Evolutionary conservation across 495 filamentous ascomycete genomes (phyloP), one percentile per base, ranked within the genome.

Genomic region (Opeltia flavorubescens): DNA sequence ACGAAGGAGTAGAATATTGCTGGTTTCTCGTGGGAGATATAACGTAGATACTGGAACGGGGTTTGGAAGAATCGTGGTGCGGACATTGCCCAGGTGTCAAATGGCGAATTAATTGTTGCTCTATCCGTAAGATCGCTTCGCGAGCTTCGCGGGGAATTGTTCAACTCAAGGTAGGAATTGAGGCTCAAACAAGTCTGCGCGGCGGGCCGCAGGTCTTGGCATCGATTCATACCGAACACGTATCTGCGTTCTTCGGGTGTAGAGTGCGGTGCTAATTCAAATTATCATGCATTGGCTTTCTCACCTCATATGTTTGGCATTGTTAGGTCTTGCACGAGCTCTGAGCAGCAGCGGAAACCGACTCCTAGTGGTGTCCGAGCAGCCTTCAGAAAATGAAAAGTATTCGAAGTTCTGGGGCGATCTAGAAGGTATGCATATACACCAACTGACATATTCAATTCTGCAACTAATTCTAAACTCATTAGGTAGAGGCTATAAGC

Each of bases 341-440:
- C 62, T 86, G 56, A 94, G 88, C 68, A 81, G 76, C 50, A 80
- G 75, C 46, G 91, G 89, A 41, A 78, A 72, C 62, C 77, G 88
- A 61, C 64, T 98, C 62, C 66, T 96, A 55, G 89, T 91, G 25
- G 76, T 96, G 38, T 62, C 91, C 35, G 91, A 98, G 58, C 86
- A 95, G 50, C 65, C 73, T 46, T 69, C 72, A 29, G 85, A 94
- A 55, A 86, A 86, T 68, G 71, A 71, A 43, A 71, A 69, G 48
- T 98, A 91, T 64, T 84, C 83, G 39, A 80, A 76, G 55, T 86
- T 95, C 59, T 78, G 89, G 62, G 73, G 66, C 2, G 87, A 94
- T 64, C 66, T 98, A 38, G 71, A 84, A 69, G 74, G 91, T 95
- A 64, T 50, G 65, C 55, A 48, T 38, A 2, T 35, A 18, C 27